A percentile compares a stretch with the other conserved stretches of the same genome.
phyloP scores from a whole-genome alignment of 2,329 filamentous ascomycete species.

The Periconia sp. region DNA sequence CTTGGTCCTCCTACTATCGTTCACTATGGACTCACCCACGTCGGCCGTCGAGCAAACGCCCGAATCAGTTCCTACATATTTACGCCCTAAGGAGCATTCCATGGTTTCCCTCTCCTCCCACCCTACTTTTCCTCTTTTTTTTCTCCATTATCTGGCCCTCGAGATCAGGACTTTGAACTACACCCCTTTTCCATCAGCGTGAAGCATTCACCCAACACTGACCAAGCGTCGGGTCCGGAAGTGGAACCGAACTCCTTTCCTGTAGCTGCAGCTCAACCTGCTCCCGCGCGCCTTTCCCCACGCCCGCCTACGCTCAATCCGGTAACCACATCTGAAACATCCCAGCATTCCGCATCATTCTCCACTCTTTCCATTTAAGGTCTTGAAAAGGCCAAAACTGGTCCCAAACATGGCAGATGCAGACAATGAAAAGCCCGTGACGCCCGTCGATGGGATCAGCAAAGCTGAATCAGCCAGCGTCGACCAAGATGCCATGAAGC shows the following conservation, averaged over 20 bases:
- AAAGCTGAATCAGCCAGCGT: slow-evolving; percentile 13
- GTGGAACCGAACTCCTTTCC: neutral
- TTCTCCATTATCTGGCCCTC: no score
- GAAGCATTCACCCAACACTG: no score
- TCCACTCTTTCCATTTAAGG: neutral
- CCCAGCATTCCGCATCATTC: neutral
- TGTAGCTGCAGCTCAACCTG: neutral
- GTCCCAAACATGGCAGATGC: slow-evolving; percentile 1
- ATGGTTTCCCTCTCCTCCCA: no score
- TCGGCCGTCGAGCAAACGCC: no score
- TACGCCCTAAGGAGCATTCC: no score
- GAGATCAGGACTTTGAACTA: no score
- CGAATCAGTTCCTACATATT: no score
- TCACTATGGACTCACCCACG: no score
- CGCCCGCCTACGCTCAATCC: neutral
- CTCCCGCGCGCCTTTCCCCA: neutral
- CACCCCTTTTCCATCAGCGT: no score
- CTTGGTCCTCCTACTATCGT: neutral
- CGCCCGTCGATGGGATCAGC: slow-evolving; percentile 12
- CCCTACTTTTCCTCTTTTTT: no score
- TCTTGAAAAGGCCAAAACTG: neutral
- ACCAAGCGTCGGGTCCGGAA: neutral
- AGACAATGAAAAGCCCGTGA: slow-evolving; percentile 16
- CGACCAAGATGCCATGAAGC: slow-evolving; percentile 46
- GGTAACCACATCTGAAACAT: neutral